phyloP scores from a whole-genome alignment of 2,329 filamentous ascomycete species.

The Talaromyces funiculosus region DNA sequence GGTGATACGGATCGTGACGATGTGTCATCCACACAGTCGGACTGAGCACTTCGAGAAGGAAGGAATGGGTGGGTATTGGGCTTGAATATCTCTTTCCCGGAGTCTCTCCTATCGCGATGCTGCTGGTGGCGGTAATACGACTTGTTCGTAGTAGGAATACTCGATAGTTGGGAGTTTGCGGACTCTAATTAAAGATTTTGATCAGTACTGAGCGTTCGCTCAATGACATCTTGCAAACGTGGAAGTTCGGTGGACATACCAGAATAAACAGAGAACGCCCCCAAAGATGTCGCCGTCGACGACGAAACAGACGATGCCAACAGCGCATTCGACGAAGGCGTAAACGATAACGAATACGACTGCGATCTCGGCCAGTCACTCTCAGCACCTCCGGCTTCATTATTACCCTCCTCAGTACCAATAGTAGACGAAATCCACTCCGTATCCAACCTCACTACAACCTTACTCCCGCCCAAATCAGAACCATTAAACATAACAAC shows the following conservation, averaged over 20 bases:
- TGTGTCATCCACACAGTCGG: not conserved
- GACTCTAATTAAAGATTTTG: not conserved
- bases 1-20: constrained; percentile 6
- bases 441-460: constrained; percentile 30
- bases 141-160: not conserved
- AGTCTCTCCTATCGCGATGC: constrained; percentile 8
- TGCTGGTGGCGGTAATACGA: not conserved
- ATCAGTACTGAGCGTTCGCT: not conserved
- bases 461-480: constrained; percentile 28
- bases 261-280: constrained; percentile 1
- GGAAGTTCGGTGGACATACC: not conserved
- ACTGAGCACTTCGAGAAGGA: not conserved
- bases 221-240: not conserved
- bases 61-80: not conserved
- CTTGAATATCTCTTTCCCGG: constrained; percentile 8
- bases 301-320: constrained; percentile 2
- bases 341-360: constrained; percentile 2
- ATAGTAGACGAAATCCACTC: constrained; percentile 5
- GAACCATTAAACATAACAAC: constrained; percentile 30
- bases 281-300: not conserved
- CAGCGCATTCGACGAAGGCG: not conserved
- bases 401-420: not conserved
- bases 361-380: constrained; percentile 7
- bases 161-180: not conserved
- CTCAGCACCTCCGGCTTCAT: not conserved